Conservation (phyloP, 2,329 filamentous ascomycete genomes). For the Corinectria fuckeliana region DNA sequence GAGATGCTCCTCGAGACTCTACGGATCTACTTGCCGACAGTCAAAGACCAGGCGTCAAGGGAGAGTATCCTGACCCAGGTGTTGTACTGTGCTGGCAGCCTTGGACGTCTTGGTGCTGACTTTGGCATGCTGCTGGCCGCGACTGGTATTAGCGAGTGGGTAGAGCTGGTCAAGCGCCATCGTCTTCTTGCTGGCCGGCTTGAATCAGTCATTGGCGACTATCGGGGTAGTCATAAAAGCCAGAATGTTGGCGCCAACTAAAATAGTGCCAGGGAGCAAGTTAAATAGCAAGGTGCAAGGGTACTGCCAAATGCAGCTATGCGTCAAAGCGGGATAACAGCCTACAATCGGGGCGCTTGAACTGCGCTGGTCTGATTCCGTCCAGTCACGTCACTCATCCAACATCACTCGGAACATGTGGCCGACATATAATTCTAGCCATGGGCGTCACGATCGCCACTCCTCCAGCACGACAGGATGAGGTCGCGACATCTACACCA, state of each 20-base stretch:
- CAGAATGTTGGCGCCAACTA: slow-evolving; percentile 12
- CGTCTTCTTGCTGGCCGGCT: slow-evolving; percentile 80
- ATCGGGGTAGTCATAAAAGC: slow-evolving; percentile 37
- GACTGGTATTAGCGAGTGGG: slow-evolving; percentile 73
- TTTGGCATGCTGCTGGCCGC: slow-evolving; percentile 85
- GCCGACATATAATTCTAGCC: slow-evolving; percentile 29
- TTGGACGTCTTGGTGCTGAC: slow-evolving; percentile 89
- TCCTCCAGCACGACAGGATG: slow-evolving; percentile 31
- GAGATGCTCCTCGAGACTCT: slow-evolving; percentile 81
- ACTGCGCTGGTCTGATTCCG: slow-evolving; percentile 23
- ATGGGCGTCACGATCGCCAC: slow-evolving; percentile 36
- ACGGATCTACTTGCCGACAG: slow-evolving; percentile 77
- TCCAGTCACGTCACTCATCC: slow-evolving; percentile 33
- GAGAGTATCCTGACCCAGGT: slow-evolving; percentile 93
- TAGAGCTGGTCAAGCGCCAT: slow-evolving; percentile 87
- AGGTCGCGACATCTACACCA: slow-evolving; percentile 19
- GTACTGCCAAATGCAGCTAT: slow-evolving; percentile 29
- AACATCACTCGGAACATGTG: slow-evolving; percentile 25
- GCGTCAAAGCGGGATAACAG: slow-evolving; percentile 32
- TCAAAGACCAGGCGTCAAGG: slow-evolving; percentile 78
- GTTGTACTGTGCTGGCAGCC: slow-evolving; percentile 88
- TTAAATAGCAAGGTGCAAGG: too few relatives aligned
- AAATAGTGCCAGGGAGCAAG: too few relatives aligned
- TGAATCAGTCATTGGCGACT: slow-evolving; percentile 70
- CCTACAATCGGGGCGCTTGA: slow-evolving; percentile 27